Percentiles rank a stretch among this genome's conserved stretches.
phyloP scores from a whole-genome alignment of 2,329 filamentous ascomycete species.

The Neurospora sp. region DNA sequence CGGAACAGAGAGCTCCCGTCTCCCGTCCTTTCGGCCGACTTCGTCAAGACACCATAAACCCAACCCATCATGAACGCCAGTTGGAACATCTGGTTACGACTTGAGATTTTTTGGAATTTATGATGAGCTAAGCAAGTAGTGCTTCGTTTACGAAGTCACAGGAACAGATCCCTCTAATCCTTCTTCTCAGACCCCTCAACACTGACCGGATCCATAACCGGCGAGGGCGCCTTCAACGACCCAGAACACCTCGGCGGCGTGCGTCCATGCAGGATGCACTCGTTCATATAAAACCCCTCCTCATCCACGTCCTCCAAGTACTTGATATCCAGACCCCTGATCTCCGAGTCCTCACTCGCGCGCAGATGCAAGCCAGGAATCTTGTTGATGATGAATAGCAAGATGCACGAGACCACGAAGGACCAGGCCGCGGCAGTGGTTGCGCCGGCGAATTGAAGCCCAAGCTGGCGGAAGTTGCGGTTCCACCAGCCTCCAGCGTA shows the following conservation, averaged over 20 bases:
- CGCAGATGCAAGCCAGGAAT: conserved; percentile 48
- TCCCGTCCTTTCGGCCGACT: too few relatives aligned
- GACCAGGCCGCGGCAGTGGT: conserved; percentile 44
- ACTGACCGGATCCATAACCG: neutral
- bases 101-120: too few relatives aligned
- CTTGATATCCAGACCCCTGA: conserved; percentile 40
- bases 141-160: too few relatives aligned
- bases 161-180: neutral
- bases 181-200: conserved; percentile 1
- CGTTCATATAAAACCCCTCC: conserved; percentile 18
- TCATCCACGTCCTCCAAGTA: conserved; percentile 23
- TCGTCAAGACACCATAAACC: too few relatives aligned
- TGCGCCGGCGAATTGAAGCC: conserved; percentile 48
- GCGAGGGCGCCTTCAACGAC: neutral
- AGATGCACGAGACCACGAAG: conserved; percentile 39
- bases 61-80: too few relatives aligned
- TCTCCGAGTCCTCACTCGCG: conserved; percentile 44
- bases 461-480: conserved; percentile 43
- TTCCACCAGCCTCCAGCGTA: conserved; percentile 32
- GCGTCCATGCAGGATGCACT: neutral
- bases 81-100: too few relatives aligned
- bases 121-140: too few relatives aligned
- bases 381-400: conserved; percentile 46
- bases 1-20: too few relatives aligned
- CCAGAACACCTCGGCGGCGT: neutral